Percentiles rank a stretch among this genome's conserved stretches.
phyloP scores from a whole-genome alignment of 2,329 filamentous ascomycete genomes.

The Coniochaeta sp. region DNA sequence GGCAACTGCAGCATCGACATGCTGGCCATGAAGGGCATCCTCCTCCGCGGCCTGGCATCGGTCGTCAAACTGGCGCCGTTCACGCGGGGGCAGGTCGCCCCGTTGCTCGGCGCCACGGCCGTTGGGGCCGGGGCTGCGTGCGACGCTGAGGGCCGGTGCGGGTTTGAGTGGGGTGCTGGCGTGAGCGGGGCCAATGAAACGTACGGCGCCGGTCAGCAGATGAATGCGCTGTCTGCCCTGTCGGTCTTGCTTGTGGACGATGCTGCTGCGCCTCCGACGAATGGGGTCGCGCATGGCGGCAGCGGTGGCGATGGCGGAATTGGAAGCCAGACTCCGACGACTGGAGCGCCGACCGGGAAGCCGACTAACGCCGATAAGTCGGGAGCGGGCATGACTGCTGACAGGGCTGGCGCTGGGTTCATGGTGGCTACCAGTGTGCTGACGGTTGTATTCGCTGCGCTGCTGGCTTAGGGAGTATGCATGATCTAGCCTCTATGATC shows the following conservation, averaged over 20 bases:
- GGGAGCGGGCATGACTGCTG: constrained; percentile 20
- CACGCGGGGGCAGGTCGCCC: constrained; percentile 33
- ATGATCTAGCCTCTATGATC: no score
- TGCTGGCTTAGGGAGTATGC: constrained; percentile 9
- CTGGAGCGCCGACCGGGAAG: background rate
- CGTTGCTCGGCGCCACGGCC: constrained; percentile 38
- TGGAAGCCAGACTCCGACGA: background rate
- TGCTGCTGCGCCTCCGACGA: constrained; percentile 16
- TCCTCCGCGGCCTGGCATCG: constrained; percentile 44
- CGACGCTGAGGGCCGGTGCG: constrained; percentile 37
- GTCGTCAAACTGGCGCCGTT: constrained; percentile 43
- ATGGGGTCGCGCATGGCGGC: constrained; percentile 18
- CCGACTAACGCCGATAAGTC: constrained; percentile 20
- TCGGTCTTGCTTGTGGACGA: constrained; percentile 28
- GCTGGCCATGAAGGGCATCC: constrained; percentile 49
- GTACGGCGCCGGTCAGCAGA: constrained; percentile 48
- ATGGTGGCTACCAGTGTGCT: no score
- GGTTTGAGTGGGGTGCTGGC: constrained; percentile 42
- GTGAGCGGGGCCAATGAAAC: constrained; percentile 41
- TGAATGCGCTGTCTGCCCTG: constrained; percentile 45
- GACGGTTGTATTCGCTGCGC: constrained; percentile 8
- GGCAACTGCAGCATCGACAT: constrained; percentile 50
- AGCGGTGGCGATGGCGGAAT: constrained; percentile 15
- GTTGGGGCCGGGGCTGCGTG: constrained; percentile 42
- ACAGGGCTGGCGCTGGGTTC: no score